Percentiles rank a stretch among this genome's conserved stretches.
phyloP scores from a whole-genome alignment of 306 rosid genomes.

The Ammopiptanthus mongolicus region DNA sequence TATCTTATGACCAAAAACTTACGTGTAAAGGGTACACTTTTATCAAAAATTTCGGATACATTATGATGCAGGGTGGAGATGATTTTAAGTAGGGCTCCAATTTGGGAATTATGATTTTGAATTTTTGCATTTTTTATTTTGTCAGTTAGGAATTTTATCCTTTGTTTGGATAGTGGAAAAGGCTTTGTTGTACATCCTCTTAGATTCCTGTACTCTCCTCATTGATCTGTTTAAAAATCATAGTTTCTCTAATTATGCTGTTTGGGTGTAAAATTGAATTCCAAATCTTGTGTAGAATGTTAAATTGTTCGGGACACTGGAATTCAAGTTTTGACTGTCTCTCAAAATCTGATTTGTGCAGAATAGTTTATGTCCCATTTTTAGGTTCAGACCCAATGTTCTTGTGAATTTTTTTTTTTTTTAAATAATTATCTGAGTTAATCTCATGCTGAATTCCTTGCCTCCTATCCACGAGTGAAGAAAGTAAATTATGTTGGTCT shows the following conservation, averaged over 20 bases:
- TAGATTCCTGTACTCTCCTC: background rate
- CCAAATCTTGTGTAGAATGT: background rate
- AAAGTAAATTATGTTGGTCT: conserved; percentile 78
- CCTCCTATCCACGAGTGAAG: conserved; percentile 70
- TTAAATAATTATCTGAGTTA: background rate
- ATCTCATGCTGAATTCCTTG: conserved; percentile 68
- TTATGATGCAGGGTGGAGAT: background rate
- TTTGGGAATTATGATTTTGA: background rate
- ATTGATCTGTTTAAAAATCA: background rate
- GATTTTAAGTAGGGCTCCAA: background rate
- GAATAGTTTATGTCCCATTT: background rate
- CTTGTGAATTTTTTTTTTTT: background rate
- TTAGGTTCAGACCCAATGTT: background rate
- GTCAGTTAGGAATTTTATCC: background rate
- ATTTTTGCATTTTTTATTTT: background rate
- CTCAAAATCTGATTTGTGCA: background rate
- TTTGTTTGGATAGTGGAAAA: background rate
- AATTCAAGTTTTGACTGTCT: background rate
- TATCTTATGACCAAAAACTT: background rate
- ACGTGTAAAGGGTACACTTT: background rate
- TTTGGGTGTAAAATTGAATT: too few relatives aligned
- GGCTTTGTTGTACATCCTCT: background rate
- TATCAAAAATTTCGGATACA: background rate
- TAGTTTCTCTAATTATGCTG: too few relatives aligned
- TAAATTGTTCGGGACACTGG: background rate